A percentile compares a stretch with the other conserved stretches of the same genome.
Conservation (phyloP, 257 asterid species). For the Przewalskia tangutica region DNA sequence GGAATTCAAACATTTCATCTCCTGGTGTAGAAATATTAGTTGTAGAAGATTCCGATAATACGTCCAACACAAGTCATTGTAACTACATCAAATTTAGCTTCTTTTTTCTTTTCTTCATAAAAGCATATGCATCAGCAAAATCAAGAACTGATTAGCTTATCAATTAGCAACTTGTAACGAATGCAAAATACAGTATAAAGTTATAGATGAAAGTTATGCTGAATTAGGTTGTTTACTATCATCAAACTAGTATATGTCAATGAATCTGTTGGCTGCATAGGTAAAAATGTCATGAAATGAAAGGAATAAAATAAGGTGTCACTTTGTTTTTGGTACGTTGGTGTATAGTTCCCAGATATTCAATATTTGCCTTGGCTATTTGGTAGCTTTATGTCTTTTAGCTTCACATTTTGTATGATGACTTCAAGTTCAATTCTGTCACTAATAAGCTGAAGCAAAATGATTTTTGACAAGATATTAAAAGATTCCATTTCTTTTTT, state of each 20-base stretch:
- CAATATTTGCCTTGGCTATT: no score
- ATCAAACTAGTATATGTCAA: neutral
- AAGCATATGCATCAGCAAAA: neutral
- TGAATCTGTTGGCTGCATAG: neutral
- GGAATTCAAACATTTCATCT: conserved; percentile 10
- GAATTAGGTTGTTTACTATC: neutral
- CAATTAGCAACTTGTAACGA: neutral
- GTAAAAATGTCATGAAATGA: neutral
- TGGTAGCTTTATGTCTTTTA: neutral
- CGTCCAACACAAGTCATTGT: neutral
- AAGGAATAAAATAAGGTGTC: neutral
- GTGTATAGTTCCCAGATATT: neutral
- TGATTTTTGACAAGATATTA: no score
- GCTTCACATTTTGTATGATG: neutral
- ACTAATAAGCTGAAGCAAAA: neutral
- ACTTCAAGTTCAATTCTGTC: neutral
- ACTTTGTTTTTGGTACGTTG: neutral
- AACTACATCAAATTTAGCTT: neutral
- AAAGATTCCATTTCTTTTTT: no score
- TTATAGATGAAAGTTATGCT: neutral
- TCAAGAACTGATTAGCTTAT: neutral
- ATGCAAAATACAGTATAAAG: neutral
- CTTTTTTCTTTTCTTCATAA: neutral
- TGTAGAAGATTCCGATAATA: neutral
- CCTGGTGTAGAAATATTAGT: conserved; percentile 9